Evolutionary conservation across 2,329 filamentous ascomycete genomes (phyloP), one percentile per base, ranked within the genome.

Genomic region (Aspergillus spinulosporus): DNA sequence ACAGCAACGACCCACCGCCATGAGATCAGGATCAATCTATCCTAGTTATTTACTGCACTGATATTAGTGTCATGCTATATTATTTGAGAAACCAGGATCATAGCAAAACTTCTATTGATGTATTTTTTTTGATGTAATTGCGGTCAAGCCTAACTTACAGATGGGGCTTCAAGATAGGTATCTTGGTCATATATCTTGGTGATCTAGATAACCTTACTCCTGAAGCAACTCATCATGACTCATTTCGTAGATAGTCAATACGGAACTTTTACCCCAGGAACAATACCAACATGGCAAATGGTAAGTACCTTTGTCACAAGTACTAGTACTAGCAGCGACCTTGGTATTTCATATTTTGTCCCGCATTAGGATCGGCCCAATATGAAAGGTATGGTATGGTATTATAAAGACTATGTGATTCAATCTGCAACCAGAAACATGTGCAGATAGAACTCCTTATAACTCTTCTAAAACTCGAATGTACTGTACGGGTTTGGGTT

Each of bases 361-460:
- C 11, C 8, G 9, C 8, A 9, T 14, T 21, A 12, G 47, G 47
- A n/a, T 9, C 4, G 46, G 29, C 48, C 48, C 49, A 51, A 42
- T 45, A 36, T 39, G 28, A 28, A 42, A 48, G 34, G 32, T 34
- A 34, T 7, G 43, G 47, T 46, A 39, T 42, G 42, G 42, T 46
- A 52, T 52, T 52, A 52, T 46, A 47, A 47, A 47, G 26, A 45
- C 40, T 52, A 52, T 52, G 49, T 39, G 37, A 43, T 5, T 31
- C 5, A 32, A 28, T 5, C 26, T 14, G n/a, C 14, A 15, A 12
- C 28, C 42, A 31, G 32, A 32, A 29, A 54, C 52, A 44, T 43
- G 43, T 48, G 37, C 52, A 40, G 50, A 52, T 26, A 39, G 14
- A 48, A 31, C 40, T 14, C 45, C 11, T 54, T 54, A 48, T 54